Conservation (phyloP, 164 flowering plant genomes). For the Annona squamosa region DNA sequence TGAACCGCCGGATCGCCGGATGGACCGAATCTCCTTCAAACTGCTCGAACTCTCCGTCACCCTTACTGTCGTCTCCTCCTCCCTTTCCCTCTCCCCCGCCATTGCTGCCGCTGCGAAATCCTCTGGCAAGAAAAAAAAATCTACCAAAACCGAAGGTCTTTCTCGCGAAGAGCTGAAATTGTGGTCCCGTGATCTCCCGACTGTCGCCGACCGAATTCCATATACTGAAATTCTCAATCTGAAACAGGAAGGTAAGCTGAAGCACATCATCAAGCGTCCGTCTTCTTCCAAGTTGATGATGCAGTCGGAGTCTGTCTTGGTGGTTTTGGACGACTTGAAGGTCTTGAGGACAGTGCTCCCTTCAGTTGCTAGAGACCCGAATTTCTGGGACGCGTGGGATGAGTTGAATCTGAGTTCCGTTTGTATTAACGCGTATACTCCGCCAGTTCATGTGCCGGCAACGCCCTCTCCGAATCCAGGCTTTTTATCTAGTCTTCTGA, state of each 20-base stretch:
- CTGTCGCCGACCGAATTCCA: constrained; percentile 45
- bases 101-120: constrained; percentile 43
- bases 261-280: constrained; percentile 64
- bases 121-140: constrained; percentile 29
- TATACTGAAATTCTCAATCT: constrained; percentile 57
- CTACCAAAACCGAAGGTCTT: constrained; percentile 30
- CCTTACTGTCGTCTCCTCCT: constrained; percentile 55
- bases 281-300: constrained; percentile 25
- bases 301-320: constrained; percentile 51
- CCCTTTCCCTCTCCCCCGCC: constrained; percentile 35
- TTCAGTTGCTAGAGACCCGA: constrained; percentile 42
- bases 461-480: constrained; percentile 62
- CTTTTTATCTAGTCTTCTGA: constrained; percentile 39
- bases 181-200: constrained; percentile 63
- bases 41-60: constrained; percentile 49
- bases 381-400: constrained; percentile 78
- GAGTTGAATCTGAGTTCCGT: constrained; percentile 37
- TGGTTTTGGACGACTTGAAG: constrained; percentile 71
- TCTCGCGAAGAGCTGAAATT: constrained; percentile 59
- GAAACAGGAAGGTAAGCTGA: constrained; percentile 53
- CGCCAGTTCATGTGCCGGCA: constrained; percentile 66
- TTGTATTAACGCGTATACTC: constrained; percentile 80
- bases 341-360: constrained; percentile 76
- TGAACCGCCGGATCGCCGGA: constrained; percentile 9
- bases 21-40: constrained; percentile 14